phyloP scores from a whole-genome alignment of 2,329 filamentous ascomycete genomes.

The Aspergillus vadensis region DNA sequence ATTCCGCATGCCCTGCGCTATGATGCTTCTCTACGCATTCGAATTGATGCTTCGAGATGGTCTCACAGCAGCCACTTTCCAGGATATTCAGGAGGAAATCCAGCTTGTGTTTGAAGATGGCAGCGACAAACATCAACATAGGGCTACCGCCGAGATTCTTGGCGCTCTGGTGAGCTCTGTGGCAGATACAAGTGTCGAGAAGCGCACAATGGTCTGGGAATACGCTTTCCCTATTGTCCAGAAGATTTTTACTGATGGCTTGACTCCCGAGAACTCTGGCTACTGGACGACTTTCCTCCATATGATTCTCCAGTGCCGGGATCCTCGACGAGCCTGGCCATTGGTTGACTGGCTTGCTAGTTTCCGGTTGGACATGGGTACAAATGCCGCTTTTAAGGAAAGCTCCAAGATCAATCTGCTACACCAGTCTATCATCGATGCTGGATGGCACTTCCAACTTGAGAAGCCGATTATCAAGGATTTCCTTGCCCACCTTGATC shows the following conservation, averaged over 20 bases:
- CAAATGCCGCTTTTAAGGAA: slow-evolving; percentile 98
- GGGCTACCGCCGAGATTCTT: slow-evolving; percentile 90
- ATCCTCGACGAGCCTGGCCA: slow-evolving; percentile 84
- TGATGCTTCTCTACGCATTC: slow-evolving; percentile 85
- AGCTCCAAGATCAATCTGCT: slow-evolving; percentile 92
- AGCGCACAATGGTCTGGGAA: slow-evolving; percentile 77
- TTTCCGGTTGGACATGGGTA: slow-evolving; percentile 90
- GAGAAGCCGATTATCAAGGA: slow-evolving; percentile 86
- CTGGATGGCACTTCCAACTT: slow-evolving; percentile 93
- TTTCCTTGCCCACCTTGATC: slow-evolving; percentile 88
- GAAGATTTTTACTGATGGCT: slow-evolving; percentile 81
- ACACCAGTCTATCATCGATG: slow-evolving; percentile 82
- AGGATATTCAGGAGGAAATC: slow-evolving; percentile 83
- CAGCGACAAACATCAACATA: slow-evolving; percentile 95
- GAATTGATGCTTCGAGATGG: slow-evolving; percentile 79
- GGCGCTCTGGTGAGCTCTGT: slow-evolving; percentile 81
- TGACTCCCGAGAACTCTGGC: slow-evolving; percentile 89
- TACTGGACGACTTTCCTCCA: slow-evolving; percentile 97
- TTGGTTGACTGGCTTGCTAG: slow-evolving; percentile 78
- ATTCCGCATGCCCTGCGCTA: slow-evolving; percentile 85
- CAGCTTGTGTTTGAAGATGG: slow-evolving; percentile 83
- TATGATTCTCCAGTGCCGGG: slow-evolving; percentile 82
- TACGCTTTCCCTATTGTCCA: slow-evolving; percentile 89
- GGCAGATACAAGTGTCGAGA: slow-evolving; percentile 72
- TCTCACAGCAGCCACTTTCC: slow-evolving; percentile 74